Evolutionary conservation across 1,139 yeast species (phyloP).

Genomic region (Scheffersomyces quercinus): DNA sequence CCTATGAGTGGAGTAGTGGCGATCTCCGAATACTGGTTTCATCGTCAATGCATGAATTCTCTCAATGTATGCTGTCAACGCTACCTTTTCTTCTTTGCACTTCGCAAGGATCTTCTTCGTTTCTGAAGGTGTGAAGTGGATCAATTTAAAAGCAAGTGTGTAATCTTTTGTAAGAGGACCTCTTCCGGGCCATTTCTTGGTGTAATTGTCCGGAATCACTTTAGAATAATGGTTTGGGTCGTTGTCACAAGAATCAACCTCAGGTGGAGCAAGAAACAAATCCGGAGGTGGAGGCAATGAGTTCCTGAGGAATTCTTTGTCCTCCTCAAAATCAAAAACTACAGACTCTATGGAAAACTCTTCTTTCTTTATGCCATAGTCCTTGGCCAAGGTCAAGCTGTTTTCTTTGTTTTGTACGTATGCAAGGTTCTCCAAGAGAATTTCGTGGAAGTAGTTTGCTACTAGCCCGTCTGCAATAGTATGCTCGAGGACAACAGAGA

Average conservation of each 20-base stretch:
- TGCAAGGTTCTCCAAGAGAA: constrained; percentile 31
- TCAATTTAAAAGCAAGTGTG: constrained; percentile 30
- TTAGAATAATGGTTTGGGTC: constrained; percentile 27
- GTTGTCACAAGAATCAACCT: constrained; percentile 25
- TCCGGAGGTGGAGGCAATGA: constrained; percentile 41
- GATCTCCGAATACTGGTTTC: constrained; percentile 28
- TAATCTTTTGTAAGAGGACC: constrained; percentile 20
- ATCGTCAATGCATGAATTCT: constrained; percentile 27
- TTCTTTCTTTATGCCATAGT: constrained; percentile 16
- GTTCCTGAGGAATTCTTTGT: constrained; percentile 19
- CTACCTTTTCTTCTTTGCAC: constrained; percentile 33
- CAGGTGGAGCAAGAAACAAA: constrained; percentile 23
- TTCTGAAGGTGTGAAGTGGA: constrained; percentile 29
- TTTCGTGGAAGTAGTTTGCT: constrained; percentile 41
- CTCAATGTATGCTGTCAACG: constrained; percentile 38
- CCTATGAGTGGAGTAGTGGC: constrained; percentile 24
- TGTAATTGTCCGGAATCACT: constrained; percentile 20
- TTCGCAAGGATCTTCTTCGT: constrained; percentile 22
- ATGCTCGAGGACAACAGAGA: constrained; percentile 39
- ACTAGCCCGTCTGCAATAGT: constrained; percentile 45
- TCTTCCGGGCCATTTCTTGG: constrained; percentile 36
- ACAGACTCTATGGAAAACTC: constrained; percentile 10
- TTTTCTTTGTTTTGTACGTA: constrained; percentile 15
- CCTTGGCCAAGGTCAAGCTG: constrained; percentile 5
- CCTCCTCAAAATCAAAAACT: constrained; percentile 22